Conservation (phyloP, 2,329 filamentous ascomycete genomes). For the Fusarium torulosum region DNA sequence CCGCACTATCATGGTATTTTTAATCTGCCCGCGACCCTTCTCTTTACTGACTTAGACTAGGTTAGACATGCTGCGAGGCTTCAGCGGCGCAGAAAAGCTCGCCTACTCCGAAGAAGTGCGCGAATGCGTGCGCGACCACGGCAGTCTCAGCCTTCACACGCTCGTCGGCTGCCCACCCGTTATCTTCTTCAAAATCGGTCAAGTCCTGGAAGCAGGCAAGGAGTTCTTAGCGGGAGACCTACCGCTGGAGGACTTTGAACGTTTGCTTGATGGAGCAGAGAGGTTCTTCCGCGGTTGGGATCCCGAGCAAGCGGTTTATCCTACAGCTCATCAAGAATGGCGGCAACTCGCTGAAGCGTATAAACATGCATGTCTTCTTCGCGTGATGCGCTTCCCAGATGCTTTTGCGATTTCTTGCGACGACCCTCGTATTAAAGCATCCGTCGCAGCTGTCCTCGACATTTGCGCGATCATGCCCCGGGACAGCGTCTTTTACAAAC, state of each 20-base stretch:
- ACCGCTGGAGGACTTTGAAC: constrained; percentile 18
- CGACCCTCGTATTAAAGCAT: constrained; percentile 38
- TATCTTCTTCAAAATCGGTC: constrained; percentile 45
- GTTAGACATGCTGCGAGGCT: constrained; percentile 49
- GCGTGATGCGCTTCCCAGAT: constrained; percentile 46
- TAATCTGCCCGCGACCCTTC: fast-evolving
- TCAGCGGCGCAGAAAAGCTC: constrained; percentile 51
- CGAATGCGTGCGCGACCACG: constrained; percentile 42
- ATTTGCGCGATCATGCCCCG: constrained; percentile 41
- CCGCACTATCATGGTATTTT: constrained; percentile 44
- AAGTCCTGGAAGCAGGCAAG: constrained; percentile 45
- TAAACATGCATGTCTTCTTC: constrained; percentile 48
- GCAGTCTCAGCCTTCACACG: constrained; percentile 43
- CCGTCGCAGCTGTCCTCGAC: constrained; percentile 45
- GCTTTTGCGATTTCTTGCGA: constrained; percentile 45
- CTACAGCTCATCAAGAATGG: constrained; percentile 48
- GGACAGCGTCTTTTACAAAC: constrained; percentile 45
- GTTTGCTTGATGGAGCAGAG: constrained; percentile 36
- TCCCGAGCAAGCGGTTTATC: constrained; percentile 43
- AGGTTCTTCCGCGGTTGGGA: constrained; percentile 47
- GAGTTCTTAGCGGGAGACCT: constrained; percentile 17
- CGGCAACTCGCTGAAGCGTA: constrained; percentile 48
- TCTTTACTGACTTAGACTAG: constrained; percentile 16
- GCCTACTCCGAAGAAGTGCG: constrained; percentile 45
- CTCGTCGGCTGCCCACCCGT: constrained; percentile 47